A percentile compares a stretch with the other conserved stretches of the same genome.
phyloP scores from a whole-genome alignment of 305 asterid genomes.

The Fraxinus ornus region DNA sequence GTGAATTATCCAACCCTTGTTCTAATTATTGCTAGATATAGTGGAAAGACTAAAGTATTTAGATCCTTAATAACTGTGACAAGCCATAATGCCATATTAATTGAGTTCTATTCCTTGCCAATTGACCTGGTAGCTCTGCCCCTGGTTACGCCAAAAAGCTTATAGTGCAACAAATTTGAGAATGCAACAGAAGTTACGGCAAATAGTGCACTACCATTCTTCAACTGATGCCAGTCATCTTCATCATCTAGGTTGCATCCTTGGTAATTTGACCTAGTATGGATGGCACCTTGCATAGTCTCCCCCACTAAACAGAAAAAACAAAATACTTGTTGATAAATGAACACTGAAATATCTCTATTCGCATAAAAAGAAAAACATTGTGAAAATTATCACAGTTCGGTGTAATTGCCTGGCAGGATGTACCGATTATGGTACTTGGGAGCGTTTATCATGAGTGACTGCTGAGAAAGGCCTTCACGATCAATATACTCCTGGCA shows the following conservation, averaged over 20 bases:
- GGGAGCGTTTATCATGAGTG: slow-evolving; percentile 32
- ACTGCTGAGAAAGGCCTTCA: slow-evolving; percentile 90
- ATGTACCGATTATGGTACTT: slow-evolving; percentile 2
- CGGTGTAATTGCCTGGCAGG: neutral
- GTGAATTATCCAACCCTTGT: neutral
- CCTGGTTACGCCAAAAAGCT: neutral
- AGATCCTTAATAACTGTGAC: neutral
- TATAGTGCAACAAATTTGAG: neutral
- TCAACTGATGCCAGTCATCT: neutral
- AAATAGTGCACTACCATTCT: neutral
- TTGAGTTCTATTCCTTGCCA: neutral
- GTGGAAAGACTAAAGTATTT: neutral
- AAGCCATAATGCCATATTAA: neutral
- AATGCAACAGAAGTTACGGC: neutral
- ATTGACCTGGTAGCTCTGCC: neutral
- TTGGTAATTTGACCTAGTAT: neutral
- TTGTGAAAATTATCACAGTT: neutral
- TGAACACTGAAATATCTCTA: neutral
- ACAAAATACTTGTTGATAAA: neutral
- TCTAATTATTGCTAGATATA: neutral
- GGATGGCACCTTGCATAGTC: neutral
- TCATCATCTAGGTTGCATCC: neutral
- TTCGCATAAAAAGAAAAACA: neutral
- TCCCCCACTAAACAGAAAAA: neutral
- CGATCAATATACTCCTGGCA: slow-evolving; percentile 78